Percentiles rank a stretch among this genome's conserved stretches.
These are phyloP conservation scores for Aspergillus oerlinghausenensis DNA, from an alignment of 2,329 filamentous ascomycete genomes.

Conservation along the genomic window DNA sequence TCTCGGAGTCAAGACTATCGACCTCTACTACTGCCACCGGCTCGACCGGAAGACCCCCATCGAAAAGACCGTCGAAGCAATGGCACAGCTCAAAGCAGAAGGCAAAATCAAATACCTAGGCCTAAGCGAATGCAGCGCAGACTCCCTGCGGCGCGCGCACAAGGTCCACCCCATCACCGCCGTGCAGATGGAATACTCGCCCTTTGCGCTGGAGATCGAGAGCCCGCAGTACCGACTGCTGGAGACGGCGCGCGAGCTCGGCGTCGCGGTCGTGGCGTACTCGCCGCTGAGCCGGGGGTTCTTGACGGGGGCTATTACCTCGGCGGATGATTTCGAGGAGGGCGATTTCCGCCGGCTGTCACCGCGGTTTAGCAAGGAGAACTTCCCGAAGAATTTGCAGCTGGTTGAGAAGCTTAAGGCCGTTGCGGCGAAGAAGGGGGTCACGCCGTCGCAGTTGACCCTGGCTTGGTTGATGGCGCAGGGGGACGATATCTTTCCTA, in stretches of 20 bases:
- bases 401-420: slow-evolving; percentile 48
- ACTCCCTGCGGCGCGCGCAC: slow-evolving; percentile 48
- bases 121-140: slow-evolving; percentile 46
- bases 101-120: slow-evolving; percentile 54
- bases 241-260: slow-evolving; percentile 25
- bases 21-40: slow-evolving; percentile 46
- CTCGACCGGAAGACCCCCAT: slow-evolving; percentile 36
- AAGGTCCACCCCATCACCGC: slow-evolving; percentile 48
- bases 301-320: slow-evolving; percentile 40
- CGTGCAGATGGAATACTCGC: slow-evolving; percentile 53
- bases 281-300: slow-evolving; percentile 43
- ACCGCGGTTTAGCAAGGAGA: slow-evolving; percentile 50
- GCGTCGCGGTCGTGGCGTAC: slow-evolving; percentile 41
- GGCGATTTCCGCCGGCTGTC: slow-evolving; percentile 44
- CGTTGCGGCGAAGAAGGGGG: slow-evolving; percentile 51
- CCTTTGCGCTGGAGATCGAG: slow-evolving; percentile 50
- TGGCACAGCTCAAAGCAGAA: slow-evolving; percentile 45
- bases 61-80: slow-evolving; percentile 39
- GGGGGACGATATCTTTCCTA: slow-evolving; percentile 58
- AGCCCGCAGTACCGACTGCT: slow-evolving; percentile 20
- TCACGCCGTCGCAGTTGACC: slow-evolving; percentile 54
- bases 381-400: slow-evolving; percentile 53
- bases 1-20: slow-evolving; percentile 43
- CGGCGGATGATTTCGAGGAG: slow-evolving; percentile 33
- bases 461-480: slow-evolving; percentile 62